Percentiles rank a stretch among this genome's conserved stretches.
Evolutionary conservation across 2,329 filamentous ascomycete species (phyloP).

Genomic region (Aspergillus udagawae): DNA sequence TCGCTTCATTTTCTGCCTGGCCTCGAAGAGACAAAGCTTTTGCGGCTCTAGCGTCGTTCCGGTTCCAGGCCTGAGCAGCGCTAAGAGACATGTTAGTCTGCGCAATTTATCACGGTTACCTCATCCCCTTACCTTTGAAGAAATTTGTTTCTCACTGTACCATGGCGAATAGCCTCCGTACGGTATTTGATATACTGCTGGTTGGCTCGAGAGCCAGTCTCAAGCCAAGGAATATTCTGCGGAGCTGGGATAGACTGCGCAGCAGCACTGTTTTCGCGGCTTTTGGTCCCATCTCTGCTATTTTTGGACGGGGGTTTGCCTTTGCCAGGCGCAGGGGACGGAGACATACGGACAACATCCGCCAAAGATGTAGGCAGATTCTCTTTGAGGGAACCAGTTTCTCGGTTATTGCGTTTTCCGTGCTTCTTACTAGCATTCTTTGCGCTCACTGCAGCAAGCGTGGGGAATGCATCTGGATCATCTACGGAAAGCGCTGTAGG

Average conservation of each 20-base stretch:
- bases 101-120: not conserved
- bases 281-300: slow-evolving; percentile 58
- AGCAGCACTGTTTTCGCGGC: slow-evolving; percentile 73
- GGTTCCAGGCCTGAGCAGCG: slow-evolving; percentile 96
- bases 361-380: slow-evolving; percentile 74
- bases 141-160: slow-evolving; percentile 93
- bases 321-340: slow-evolving; percentile 66
- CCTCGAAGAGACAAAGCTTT: slow-evolving; percentile 92
- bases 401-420: slow-evolving; percentile 70
- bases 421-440: slow-evolving; percentile 80
- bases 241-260: slow-evolving; percentile 81
- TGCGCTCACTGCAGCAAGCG: slow-evolving; percentile 68
- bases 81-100: slow-evolving; percentile 42
- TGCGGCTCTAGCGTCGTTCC: slow-evolving; percentile 91
- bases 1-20: slow-evolving; percentile 93
- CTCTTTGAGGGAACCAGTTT: slow-evolving; percentile 58
- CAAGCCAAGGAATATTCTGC: slow-evolving; percentile 92
- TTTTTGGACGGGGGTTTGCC: slow-evolving; percentile 54
- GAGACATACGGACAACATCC: slow-evolving; percentile 93
- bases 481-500: slow-evolving; percentile 74
- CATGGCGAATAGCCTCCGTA: slow-evolving; percentile 94
- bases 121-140: slow-evolving; percentile 68
- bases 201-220: slow-evolving; percentile 87
- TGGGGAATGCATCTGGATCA: slow-evolving; percentile 93
- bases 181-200: slow-evolving; percentile 92